Conservation (phyloP, 768 basidiomycete genomes). For the Rhizopogon roseolus region DNA sequence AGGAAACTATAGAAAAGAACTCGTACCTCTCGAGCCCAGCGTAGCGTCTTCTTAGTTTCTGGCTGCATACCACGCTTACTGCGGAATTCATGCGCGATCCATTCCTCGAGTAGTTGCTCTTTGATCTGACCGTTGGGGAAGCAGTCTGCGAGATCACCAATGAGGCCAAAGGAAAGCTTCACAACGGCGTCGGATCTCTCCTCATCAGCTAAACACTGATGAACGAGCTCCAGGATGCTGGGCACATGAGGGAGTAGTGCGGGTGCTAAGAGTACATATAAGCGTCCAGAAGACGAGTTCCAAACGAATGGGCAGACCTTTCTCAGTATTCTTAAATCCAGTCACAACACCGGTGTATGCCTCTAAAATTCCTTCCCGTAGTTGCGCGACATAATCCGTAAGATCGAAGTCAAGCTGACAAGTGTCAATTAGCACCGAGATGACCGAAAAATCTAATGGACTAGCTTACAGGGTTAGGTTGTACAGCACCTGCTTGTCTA, state of each 20-base stretch:
- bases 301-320: slow-evolving; percentile 40
- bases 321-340: slow-evolving; percentile 79
- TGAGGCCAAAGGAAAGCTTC: slow-evolving; percentile 74
- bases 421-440: slow-evolving; percentile 2
- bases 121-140: slow-evolving; percentile 82
- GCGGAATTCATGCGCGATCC: slow-evolving; percentile 73
- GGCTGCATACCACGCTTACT: slow-evolving; percentile 66
- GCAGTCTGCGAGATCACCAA: slow-evolving; percentile 90
- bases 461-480: slow-evolving; percentile 75
- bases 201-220: slow-evolving; percentile 73
- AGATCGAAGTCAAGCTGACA: slow-evolving; percentile 78
- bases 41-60: slow-evolving; percentile 84
- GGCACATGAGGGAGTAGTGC: slow-evolving; percentile 63
- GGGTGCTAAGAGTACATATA: slow-evolving; percentile 4
- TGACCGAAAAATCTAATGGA: not conserved
- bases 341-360: slow-evolving; percentile 95
- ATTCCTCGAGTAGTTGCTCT: slow-evolving; percentile 70
- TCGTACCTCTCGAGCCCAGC: slow-evolving; percentile 90
- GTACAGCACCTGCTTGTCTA: slow-evolving; percentile 82
- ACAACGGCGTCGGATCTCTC: slow-evolving; percentile 78
- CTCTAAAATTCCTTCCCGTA: slow-evolving; percentile 94
- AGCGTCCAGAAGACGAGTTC: not conserved
- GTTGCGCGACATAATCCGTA: slow-evolving; percentile 83
- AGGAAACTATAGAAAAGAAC: not conserved
- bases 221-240: slow-evolving; percentile 76